phyloP scores from a whole-genome alignment of 495 filamentous ascomycete species.

The Collariella sp. region DNA sequence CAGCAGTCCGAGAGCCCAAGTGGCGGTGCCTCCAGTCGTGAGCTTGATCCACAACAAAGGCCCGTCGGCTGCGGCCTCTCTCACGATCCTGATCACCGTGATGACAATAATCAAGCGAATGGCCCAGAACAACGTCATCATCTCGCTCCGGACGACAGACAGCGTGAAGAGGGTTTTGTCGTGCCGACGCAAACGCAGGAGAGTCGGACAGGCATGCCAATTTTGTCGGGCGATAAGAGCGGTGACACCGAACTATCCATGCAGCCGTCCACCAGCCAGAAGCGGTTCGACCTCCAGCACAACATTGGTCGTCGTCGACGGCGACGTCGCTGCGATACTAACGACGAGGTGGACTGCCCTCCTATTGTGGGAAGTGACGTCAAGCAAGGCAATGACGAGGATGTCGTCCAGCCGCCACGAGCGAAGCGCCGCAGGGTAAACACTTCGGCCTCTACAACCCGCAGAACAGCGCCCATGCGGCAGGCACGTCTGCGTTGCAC shows the following conservation, averaged over 20 bases:
- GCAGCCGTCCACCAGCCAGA: conserved; percentile 5
- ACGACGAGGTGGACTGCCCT: conserved; percentile 5
- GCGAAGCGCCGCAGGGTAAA: conserved; percentile 6
- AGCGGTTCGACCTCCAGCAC: background rate
- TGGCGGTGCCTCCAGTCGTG: no score
- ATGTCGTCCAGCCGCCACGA: background rate
- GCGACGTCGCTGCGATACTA: background rate
- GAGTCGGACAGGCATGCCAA: conserved; percentile 4
- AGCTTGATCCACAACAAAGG: conserved; percentile 4
- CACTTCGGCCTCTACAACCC: background rate
- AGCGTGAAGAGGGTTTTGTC: conserved; percentile 2
- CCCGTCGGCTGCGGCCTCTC: conserved; percentile 5
- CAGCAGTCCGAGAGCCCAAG: conserved; percentile 11
- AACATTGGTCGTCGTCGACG: conserved; percentile 6
- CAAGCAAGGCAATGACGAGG: conserved; percentile 3
- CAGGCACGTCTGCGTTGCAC: background rate
- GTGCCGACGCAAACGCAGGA: background rate
- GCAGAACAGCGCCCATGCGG: conserved; percentile 4
- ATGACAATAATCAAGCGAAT: conserved; percentile 1
- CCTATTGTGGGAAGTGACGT: conserved; percentile 5
- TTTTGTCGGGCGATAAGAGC: conserved; percentile 2
- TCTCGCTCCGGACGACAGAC: conserved; percentile 10
- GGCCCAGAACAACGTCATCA: conserved; percentile 4
- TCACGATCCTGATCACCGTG: conserved; percentile 5
- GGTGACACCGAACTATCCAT: conserved; percentile 6